Base-by-base conservation (phyloP, 805 yeast species). In the Tetrapisispora taiwanensis region DNA sequence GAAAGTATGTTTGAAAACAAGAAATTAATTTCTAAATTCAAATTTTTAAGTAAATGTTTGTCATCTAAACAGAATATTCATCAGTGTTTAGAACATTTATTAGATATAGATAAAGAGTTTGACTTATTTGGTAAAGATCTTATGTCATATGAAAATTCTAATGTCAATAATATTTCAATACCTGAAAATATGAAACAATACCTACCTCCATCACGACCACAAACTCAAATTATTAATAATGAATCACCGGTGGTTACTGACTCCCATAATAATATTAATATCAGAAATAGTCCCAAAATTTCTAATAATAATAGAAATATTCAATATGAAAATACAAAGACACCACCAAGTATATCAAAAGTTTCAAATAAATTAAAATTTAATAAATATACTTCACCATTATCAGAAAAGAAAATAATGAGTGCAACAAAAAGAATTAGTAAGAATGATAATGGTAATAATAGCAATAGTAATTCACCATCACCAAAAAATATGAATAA, bases 1-100 rank as follows among this genome's bases (percentile, higher is more conserved):
- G 88, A 80, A 53, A 71, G 72, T 43, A 54, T 70, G 53, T 47
- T 66, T 10, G 51, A 56, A 14, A 59, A 65, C 28, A 52, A 55
- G 17, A 54, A 49, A 1, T 54, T 67, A 24, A 41, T 51, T 13
- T 42, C 41, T 13, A 42, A 58, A 14, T 51, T 49, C 31, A 59
- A 60, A 38, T 54, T 59, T 42, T 27, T 59, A 10, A 52, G 60
- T 4, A 41, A 47, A n/a, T 46, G 55, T 33, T 36, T 57, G 12
- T 46, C 48, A n/a, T 46, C 42, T 3, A 54, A 50, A 15, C 37
- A 43, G 13, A 46, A 48, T 30, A 53, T 36, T 46, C 63, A 60
- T 33, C 47, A 51, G 5, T 55, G 56, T 7, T 41, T 68, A n/a
- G 52, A 56, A 30, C 62, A 59, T 13, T 50, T 67, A 20, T 50